These are phyloP conservation scores for Clohesyomyces aquaticus DNA, from an alignment of 495 filamentous ascomycete species.

Conservation along the genomic window DNA sequence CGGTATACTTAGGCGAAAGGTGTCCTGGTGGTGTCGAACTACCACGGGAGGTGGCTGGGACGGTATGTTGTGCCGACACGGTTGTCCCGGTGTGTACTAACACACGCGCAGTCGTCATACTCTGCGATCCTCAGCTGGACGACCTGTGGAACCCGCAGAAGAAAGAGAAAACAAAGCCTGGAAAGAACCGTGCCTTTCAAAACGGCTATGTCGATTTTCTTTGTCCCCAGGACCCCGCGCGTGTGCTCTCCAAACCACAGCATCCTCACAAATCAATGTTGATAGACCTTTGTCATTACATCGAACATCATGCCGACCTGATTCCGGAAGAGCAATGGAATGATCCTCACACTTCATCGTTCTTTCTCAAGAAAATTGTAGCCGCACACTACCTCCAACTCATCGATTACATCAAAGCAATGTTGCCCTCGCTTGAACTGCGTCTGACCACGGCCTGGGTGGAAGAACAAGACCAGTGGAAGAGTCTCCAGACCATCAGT, in stretches of 20 bases:
- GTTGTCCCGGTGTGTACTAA: too few relatives aligned
- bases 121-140: constrained; percentile 34
- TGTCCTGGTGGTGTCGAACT: constrained; percentile 28
- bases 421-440: constrained; percentile 37
- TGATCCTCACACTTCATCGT: constrained; percentile 16
- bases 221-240: constrained; percentile 1
- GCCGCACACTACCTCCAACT: constrained; percentile 37
- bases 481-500: constrained; percentile 33
- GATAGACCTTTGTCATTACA: constrained; percentile 27
- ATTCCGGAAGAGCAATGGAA: constrained; percentile 20
- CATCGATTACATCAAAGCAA: constrained; percentile 38
- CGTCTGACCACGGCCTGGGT: constrained; percentile 31
- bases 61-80: constrained; percentile 23
- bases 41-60: constrained; percentile 29
- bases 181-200: constrained; percentile 30
- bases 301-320: constrained; percentile 22
- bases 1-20: constrained; percentile 33
- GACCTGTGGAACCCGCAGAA: not conserved
- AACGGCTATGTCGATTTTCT: constrained; percentile 37
- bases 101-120: constrained; percentile 22
- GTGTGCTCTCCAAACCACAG: not conserved
- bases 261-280: constrained; percentile 33
- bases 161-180: not conserved
- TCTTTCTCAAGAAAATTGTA: constrained; percentile 38
- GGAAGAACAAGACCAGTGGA: constrained; percentile 38